These are phyloP conservation scores for Backusella psychrophila DNA, from an alignment of 192 early-diverging fungal genomes.

Conservation along the genomic window DNA sequence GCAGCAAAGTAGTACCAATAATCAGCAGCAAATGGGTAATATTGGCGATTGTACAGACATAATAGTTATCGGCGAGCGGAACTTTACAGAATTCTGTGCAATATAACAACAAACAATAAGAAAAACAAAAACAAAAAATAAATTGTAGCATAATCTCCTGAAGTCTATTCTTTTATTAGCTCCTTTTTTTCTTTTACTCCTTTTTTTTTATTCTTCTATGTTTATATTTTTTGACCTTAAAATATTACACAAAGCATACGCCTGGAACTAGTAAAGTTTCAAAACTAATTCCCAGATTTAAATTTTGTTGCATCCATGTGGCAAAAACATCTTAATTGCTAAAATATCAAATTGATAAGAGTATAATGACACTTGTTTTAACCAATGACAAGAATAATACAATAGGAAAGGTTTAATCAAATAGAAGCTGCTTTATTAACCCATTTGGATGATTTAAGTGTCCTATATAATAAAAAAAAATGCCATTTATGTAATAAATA, in stretches of 20 bases:
- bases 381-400: background rate
- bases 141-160: background rate
- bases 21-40: background rate
- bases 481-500: background rate
- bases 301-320: background rate
- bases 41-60: background rate
- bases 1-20: background rate
- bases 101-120: conserved; percentile 3
- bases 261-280: background rate
- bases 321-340: background rate
- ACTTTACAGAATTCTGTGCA: background rate
- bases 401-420: background rate
- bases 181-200: background rate
- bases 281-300: conserved; percentile 2
- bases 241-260: background rate
- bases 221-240: background rate
- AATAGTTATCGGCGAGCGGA: background rate
- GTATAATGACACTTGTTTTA: background rate
- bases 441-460: background rate
- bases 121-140: background rate
- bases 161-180: background rate
- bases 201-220: background rate
- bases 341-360: background rate
- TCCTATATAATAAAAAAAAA: background rate
- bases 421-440: background rate